phyloP scores from a whole-genome alignment of 2,329 filamentous ascomycete species.

The Dactylellina cionopaga region DNA sequence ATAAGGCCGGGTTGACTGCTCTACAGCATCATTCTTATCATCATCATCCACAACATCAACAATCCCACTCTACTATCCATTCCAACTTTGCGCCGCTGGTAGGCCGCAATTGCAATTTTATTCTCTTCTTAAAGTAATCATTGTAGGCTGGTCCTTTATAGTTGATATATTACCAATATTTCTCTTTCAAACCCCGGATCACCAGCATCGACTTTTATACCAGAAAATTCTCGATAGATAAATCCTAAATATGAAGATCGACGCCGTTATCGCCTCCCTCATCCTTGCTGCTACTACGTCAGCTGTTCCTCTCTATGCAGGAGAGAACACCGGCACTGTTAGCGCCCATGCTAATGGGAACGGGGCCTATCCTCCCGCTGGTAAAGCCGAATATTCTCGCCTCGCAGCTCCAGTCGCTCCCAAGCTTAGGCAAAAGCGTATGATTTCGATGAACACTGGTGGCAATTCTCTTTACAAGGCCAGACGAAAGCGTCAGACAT shows the following conservation, averaged over 20 bases:
- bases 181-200: neutral
- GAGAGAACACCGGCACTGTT: neutral
- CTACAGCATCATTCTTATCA: neutral
- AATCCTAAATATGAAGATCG: slow-evolving; percentile 4
- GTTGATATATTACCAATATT: neutral
- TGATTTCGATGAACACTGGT: neutral
- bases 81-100: too few relatives aligned
- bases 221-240: neutral
- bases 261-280: slow-evolving; percentile 6
- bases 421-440: neutral
- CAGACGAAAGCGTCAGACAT: neutral
- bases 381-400: too few relatives aligned
- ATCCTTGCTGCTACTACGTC: neutral
- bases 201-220: neutral
- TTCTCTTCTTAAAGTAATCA: neutral
- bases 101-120: neutral
- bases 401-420: too few relatives aligned
- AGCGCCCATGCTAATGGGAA: too few relatives aligned
- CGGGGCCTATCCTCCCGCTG: neutral
- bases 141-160: neutral
- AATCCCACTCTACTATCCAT: neutral
- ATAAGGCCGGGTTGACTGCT: neutral
- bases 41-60: neutral
- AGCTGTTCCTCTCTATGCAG: neutral
- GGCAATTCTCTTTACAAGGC: neutral